These are phyloP conservation scores for Dalbergia cultrata DNA, from an alignment of 306 rosid species.

Conservation along the genomic window DNA sequence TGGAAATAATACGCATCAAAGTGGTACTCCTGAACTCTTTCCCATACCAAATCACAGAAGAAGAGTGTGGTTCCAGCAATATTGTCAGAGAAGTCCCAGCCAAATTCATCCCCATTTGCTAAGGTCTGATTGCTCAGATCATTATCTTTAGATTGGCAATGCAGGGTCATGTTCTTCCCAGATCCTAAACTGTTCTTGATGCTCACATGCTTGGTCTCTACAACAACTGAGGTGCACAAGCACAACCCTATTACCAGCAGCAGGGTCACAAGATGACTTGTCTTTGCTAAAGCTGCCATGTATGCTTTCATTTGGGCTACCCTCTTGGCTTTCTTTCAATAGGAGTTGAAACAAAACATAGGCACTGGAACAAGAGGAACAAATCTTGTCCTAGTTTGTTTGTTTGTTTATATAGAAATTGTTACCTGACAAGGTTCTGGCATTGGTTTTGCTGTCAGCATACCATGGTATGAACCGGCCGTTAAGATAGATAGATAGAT, in stretches of 20 bases:
- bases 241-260: constrained; percentile 37
- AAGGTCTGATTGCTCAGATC: constrained; percentile 48
- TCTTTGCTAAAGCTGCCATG: constrained; percentile 17
- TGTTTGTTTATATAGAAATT: background rate
- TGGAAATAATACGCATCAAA: constrained; percentile 48
- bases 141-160: constrained; percentile 57
- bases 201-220: constrained; percentile 50
- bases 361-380: background rate
- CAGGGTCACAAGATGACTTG: constrained; percentile 26
- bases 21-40: constrained; percentile 32
- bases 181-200: constrained; percentile 56
- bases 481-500: constrained; percentile 10
- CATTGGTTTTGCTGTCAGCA: constrained; percentile 27
- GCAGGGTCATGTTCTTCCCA: constrained; percentile 56
- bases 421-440: constrained; percentile 3
- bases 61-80: constrained; percentile 48
- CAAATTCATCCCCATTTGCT: constrained; percentile 45
- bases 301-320: constrained; percentile 16
- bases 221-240: constrained; percentile 33
- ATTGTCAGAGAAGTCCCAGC: constrained; percentile 51
- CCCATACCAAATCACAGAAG: constrained; percentile 59
- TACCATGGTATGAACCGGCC: background rate
- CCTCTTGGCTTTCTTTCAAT: background rate
- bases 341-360: background rate
- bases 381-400: background rate